These are phyloP conservation scores for Lasiosphaeria miniovina DNA, from an alignment of 495 filamentous ascomycete species.

Conservation along the genomic window DNA sequence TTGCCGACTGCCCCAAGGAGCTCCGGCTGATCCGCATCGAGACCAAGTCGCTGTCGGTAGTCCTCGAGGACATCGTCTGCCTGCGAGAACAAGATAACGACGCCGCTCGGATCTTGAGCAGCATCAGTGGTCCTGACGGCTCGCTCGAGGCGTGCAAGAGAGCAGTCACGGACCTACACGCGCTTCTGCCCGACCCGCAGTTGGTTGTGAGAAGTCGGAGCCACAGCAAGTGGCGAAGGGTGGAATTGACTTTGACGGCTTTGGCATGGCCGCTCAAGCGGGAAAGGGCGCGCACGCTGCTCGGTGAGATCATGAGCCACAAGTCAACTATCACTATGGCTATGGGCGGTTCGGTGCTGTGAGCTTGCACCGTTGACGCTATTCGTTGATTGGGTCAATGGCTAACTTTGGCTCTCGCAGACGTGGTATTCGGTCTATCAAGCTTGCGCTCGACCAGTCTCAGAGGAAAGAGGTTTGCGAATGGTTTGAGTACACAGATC, in stretches of 20 bases:
- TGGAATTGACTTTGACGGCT: neutral
- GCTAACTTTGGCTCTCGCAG: neutral
- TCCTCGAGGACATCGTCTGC: neutral
- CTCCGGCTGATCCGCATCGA: neutral
- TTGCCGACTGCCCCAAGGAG: neutral
- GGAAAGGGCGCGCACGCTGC: conserved; percentile 19
- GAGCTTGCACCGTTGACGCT: neutral
- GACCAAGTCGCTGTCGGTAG: neutral
- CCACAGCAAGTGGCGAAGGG: neutral
- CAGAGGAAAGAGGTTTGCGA: neutral
- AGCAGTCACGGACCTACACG: neutral
- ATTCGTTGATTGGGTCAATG: neutral
- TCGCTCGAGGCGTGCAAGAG: neutral
- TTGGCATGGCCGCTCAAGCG: conserved; percentile 26
- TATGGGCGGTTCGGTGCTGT: neutral
- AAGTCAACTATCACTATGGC: conserved; percentile 17
- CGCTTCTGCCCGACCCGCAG: neutral
- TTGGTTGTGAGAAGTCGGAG: neutral
- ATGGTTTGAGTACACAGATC: neutral
- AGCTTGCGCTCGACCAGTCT: neutral
- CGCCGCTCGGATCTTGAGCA: neutral
- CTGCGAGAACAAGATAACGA: neutral
- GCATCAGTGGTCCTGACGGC: neutral
- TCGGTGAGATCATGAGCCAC: conserved; percentile 22
- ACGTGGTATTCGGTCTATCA: neutral